Evolutionary conservation across 257 asterid genomes (phyloP).

Genomic region (Prunella vulgaris): DNA sequence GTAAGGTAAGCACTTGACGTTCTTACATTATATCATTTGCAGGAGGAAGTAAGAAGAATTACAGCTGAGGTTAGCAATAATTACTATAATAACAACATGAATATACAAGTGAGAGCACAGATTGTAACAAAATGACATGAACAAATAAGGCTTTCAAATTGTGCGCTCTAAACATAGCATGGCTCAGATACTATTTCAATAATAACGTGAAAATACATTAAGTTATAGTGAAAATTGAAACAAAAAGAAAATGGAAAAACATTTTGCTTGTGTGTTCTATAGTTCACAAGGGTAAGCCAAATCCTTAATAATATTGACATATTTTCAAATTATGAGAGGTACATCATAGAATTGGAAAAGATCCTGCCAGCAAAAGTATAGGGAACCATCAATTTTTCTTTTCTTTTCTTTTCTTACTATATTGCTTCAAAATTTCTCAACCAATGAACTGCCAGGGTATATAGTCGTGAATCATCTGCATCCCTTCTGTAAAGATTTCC

Average conservation of each 20-base stretch:
- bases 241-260: neutral
- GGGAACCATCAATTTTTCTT: neutral
- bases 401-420: neutral
- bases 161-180: neutral
- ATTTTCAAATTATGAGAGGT: neutral
- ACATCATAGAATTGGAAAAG: conserved; percentile 9
- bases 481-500: neutral
- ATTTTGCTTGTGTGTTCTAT: neutral
- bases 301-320: neutral
- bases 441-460: neutral
- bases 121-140: neutral
- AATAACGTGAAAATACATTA: neutral
- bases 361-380: neutral
- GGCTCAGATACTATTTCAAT: neutral
- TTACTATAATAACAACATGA: neutral
- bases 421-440: neutral
- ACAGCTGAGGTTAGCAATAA: conserved; percentile 7
- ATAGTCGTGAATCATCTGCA: neutral
- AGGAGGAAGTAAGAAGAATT: neutral
- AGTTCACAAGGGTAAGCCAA: neutral
- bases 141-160: neutral
- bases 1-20: neutral
- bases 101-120: neutral
- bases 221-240: neutral
- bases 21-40: conserved; percentile 8